Conservation (phyloP, 2,329 filamentous ascomycete species). For the Stagonosporopsis cucurbitacearum region DNA sequence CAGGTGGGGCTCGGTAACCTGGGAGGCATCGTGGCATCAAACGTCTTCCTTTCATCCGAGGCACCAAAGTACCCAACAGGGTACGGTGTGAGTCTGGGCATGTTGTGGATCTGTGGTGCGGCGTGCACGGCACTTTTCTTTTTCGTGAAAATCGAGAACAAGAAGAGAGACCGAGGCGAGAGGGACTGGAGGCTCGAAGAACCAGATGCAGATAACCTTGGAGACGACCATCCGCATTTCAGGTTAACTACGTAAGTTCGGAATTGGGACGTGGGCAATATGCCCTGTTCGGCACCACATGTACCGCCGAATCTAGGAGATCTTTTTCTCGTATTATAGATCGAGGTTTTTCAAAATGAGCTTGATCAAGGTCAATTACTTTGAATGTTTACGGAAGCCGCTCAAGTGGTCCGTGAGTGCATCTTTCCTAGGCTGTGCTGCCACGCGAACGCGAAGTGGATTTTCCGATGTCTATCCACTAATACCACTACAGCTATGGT, state of each 20-base stretch:
- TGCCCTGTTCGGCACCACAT: too few species aligned
- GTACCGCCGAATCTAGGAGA: too few species aligned
- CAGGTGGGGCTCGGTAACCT: slow-evolving; percentile 56
- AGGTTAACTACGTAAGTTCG: slow-evolving; percentile 47
- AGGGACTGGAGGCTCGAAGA: slow-evolving; percentile 53
- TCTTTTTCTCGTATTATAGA: neutral
- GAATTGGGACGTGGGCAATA: neutral
- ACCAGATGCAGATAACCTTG: slow-evolving; percentile 57
- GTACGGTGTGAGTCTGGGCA: slow-evolving; percentile 56
- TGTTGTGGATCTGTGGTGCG: slow-evolving; percentile 57
- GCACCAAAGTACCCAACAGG: slow-evolving; percentile 57
- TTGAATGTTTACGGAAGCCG: too few species aligned
- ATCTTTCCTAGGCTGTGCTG: neutral
- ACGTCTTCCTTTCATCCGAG: slow-evolving; percentile 57
- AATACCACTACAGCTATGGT: neutral
- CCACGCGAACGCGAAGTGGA: neutral
- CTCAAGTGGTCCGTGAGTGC: neutral
- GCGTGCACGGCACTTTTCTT: slow-evolving; percentile 53
- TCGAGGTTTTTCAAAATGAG: too few species aligned
- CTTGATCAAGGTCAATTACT: too few species aligned
- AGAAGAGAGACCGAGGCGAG: slow-evolving; percentile 55
- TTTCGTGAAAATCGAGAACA: slow-evolving; percentile 55
- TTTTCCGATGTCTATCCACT: neutral
- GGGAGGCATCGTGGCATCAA: slow-evolving; percentile 58
- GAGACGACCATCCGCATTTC: slow-evolving; percentile 60